phyloP scores from a whole-genome alignment of 1,284 basidiomycete species.

The Heimioporus retisporus region DNA sequence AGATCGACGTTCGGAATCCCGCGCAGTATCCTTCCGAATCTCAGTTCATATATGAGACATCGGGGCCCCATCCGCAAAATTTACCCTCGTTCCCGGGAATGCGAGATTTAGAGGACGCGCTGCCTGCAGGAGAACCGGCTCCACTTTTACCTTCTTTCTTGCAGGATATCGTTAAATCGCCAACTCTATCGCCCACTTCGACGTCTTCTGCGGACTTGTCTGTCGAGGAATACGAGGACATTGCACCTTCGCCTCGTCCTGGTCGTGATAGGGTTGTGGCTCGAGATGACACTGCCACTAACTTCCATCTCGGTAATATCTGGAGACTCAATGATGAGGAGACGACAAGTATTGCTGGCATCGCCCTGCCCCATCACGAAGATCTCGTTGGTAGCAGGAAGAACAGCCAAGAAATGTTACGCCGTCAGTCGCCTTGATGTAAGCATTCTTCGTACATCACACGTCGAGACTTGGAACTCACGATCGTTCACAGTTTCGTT shows the following conservation, averaged over 20 bases:
- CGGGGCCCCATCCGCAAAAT: conserved; percentile 46
- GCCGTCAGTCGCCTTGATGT: conserved; percentile 41
- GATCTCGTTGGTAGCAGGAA: conserved; percentile 46
- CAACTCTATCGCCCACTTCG: conserved; percentile 69
- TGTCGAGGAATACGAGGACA: conserved; percentile 61
- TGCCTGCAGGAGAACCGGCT: conserved; percentile 43
- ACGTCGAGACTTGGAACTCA: conserved; percentile 1
- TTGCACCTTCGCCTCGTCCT: conserved; percentile 27
- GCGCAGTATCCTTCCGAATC: conserved; percentile 48
- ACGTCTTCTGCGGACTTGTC: conserved; percentile 73
- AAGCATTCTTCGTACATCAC: conserved; percentile 1
- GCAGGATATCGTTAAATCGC: conserved; percentile 75
- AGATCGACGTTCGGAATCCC: conserved; percentile 52
- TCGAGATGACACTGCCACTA: conserved; percentile 43
- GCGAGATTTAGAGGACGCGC: conserved; percentile 28
- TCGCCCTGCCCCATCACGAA: conserved; percentile 49
- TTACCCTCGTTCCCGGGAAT: conserved; percentile 37
- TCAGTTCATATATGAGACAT: conserved; percentile 76
- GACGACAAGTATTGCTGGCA: conserved; percentile 58
- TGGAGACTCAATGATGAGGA: conserved; percentile 77
- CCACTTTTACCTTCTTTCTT: conserved; percentile 77
- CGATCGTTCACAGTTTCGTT: neutral
- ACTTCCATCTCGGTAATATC: conserved; percentile 60
- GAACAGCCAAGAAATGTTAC: conserved; percentile 44
- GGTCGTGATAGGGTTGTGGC: conserved; percentile 35